Percentiles rank a stretch among this genome's conserved stretches.
These are phyloP conservation scores for Candida multigemmis DNA, from an alignment of 805 yeast genomes.

Conservation along the genomic window DNA sequence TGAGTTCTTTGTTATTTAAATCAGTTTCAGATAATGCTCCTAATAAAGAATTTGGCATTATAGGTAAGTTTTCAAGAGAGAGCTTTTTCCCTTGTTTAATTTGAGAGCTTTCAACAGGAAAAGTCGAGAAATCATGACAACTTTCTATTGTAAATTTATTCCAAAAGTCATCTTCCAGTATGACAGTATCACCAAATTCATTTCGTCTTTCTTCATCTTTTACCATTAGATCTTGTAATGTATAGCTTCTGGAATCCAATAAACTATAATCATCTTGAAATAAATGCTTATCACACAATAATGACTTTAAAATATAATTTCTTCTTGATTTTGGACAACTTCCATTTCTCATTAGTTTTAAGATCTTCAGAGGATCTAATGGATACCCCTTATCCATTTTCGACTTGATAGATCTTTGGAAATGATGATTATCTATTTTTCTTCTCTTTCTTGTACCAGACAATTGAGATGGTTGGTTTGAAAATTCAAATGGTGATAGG, in stretches of 20 bases:
- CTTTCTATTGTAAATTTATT: background rate
- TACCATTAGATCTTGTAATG: background rate
- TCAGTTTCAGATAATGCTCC: conserved; percentile 32
- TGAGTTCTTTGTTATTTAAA: conserved; percentile 32
- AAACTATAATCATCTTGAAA: background rate
- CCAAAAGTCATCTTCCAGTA: background rate
- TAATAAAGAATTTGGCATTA: conserved; percentile 39
- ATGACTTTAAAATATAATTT: background rate
- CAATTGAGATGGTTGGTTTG: no score
- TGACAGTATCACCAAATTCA: background rate
- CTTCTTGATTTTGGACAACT: no score
- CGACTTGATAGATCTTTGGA: conserved; percentile 35
- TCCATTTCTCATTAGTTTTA: no score
- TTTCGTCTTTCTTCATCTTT: conserved; percentile 1
- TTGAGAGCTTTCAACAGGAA: background rate
- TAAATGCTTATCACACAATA: background rate
- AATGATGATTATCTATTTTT: no score
- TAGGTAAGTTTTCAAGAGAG: conserved; percentile 35
- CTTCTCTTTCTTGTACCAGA: no score
- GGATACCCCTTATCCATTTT: conserved; percentile 43
- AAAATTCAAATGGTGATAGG: no score
- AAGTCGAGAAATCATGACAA: background rate
- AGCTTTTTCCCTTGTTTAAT: background rate
- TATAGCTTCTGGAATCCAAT: background rate
- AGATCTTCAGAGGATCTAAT: conserved; percentile 40